These are phyloP conservation scores for Allium fistulosum DNA, from an alignment of 106 monocot genomes.

Conservation along the genomic window DNA sequence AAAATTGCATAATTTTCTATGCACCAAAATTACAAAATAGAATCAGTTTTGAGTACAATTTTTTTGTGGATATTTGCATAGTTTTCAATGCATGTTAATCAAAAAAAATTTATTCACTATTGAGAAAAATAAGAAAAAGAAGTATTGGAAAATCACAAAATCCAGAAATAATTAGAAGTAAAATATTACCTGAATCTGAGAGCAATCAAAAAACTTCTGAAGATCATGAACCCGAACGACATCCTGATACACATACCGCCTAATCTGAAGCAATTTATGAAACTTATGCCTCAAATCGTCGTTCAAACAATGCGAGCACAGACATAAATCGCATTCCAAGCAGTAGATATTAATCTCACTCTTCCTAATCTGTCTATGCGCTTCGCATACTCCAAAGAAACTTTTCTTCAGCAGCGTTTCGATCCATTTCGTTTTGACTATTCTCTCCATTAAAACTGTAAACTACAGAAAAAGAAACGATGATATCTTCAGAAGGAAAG, in stretches of 20 bases:
- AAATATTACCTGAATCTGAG: slow-evolving; percentile 39
- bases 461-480: no score
- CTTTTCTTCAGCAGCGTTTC: slow-evolving; percentile 14
- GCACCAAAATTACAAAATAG: background rate
- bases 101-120: background rate
- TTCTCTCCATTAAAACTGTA: background rate
- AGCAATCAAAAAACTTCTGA: slow-evolving; percentile 40
- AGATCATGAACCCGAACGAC: slow-evolving; percentile 43
- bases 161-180: background rate
- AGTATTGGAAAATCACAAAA: background rate
- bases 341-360: slow-evolving; percentile 56
- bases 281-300: background rate
- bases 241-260: slow-evolving; percentile 53
- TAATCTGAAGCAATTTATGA: slow-evolving; percentile 45
- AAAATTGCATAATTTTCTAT: background rate
- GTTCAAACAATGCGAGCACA: slow-evolving; percentile 30
- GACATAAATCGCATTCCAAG: slow-evolving; percentile 28
- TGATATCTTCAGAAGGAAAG: no score
- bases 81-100: no score
- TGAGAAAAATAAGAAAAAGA: background rate
- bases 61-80: background rate
- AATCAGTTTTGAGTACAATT: background rate
- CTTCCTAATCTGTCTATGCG: slow-evolving; percentile 28
- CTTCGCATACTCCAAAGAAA: slow-evolving; percentile 39
- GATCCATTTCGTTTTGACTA: slow-evolving; percentile 17